Conservation (phyloP, 2,329 filamentous ascomycete genomes). For the Pseudopyricularia cyperi region DNA sequence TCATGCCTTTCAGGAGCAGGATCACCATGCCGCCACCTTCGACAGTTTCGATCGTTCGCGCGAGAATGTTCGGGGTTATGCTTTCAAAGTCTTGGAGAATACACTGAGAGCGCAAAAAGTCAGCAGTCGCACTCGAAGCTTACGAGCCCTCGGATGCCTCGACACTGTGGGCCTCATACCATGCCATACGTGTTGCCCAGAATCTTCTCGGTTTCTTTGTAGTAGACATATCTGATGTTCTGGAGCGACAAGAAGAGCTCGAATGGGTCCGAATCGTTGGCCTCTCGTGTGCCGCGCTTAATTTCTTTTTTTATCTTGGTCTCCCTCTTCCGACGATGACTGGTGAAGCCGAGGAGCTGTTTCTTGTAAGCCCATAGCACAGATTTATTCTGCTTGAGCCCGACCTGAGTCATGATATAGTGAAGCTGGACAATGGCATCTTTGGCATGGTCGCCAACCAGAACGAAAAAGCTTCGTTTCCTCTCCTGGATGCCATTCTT, state of each 20-base stretch:
- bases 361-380: conserved; percentile 99
- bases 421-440: conserved; percentile 92
- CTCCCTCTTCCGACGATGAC: conserved; percentile 95
- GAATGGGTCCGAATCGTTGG: conserved; percentile 88
- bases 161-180: conserved; percentile 17
- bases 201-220: conserved; percentile 99
- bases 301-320: conserved; percentile 98
- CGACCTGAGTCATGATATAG: conserved; percentile 72
- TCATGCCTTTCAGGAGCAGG: conserved; percentile 89
- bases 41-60: conserved; percentile 91
- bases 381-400: conserved; percentile 90
- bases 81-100: conserved; percentile 98
- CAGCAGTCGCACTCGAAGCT: neutral
- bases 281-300: conserved; percentile 84
- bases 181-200: conserved; percentile 96
- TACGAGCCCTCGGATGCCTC: neutral
- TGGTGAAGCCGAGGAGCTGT: conserved; percentile 84
- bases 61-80: conserved; percentile 90
- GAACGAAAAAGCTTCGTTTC: conserved; percentile 95
- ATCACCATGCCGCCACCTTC: conserved; percentile 90
- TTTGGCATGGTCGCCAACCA: conserved; percentile 91
- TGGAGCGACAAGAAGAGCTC: conserved; percentile 93
- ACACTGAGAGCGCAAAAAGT: conserved; percentile 29
- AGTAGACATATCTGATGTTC: conserved; percentile 97
- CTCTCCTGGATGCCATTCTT: conserved; percentile 88